phyloP scores from a whole-genome alignment of 306 rosid genomes.

The Morella rubra region DNA sequence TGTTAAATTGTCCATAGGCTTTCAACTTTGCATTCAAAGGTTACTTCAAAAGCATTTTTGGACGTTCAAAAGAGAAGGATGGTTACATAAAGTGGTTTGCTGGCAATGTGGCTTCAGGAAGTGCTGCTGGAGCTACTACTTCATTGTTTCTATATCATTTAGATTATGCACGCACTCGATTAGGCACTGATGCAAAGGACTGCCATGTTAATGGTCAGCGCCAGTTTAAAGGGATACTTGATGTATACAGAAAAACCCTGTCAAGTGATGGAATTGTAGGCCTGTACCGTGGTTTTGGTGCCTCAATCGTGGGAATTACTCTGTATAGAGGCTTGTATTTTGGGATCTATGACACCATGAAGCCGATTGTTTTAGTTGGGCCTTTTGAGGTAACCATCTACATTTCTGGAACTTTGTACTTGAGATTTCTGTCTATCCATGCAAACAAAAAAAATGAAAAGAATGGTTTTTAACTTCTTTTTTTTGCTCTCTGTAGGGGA shows the following conservation, averaged over 20 bases:
- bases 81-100: constrained; percentile 92
- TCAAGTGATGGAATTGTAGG: constrained; percentile 82
- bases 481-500: constrained; percentile 57
- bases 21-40: constrained; percentile 99
- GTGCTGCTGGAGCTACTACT: constrained; percentile 97
- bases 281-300: constrained; percentile 87
- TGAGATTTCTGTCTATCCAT: not conserved
- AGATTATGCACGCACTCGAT: constrained; percentile 87
- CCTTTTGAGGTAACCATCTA: constrained; percentile 66
- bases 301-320: constrained; percentile 85
- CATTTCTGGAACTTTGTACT: constrained; percentile 4
- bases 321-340: constrained; percentile 95
- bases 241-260: constrained; percentile 79
- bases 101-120: constrained; percentile 98
- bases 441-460: too few relatives aligned
- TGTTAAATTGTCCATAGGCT: constrained; percentile 84
- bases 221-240: constrained; percentile 77
- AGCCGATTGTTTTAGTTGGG: constrained; percentile 84
- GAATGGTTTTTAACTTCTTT: not conserved
- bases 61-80: constrained; percentile 82
- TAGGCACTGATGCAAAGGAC: constrained; percentile 72
- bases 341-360: constrained; percentile 91
- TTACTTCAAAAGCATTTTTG: constrained; percentile 88
- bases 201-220: constrained; percentile 44
- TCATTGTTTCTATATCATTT: constrained; percentile 84